A percentile compares a stretch with the other conserved stretches of the same genome.
These are phyloP conservation scores for Sordaria brevicollis DNA, from an alignment of 495 filamentous ascomycete genomes.

Conservation along the genomic window DNA sequence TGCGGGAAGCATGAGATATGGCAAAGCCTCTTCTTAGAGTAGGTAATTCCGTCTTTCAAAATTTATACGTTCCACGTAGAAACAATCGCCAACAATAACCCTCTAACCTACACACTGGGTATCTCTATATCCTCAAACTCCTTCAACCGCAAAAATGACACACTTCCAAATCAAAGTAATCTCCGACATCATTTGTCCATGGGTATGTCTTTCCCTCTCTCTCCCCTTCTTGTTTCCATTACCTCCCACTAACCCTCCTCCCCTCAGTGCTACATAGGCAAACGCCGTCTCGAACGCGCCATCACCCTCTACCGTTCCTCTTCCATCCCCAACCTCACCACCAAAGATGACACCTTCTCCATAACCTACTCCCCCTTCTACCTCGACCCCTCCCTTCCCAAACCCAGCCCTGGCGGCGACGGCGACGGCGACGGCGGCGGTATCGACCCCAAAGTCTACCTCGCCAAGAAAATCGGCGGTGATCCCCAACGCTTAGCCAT, in stretches of 20 bases:
- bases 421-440: no score
- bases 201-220: slow-evolving; percentile 31
- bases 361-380: slow-evolving; percentile 72
- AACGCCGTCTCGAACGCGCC: slow-evolving; percentile 58
- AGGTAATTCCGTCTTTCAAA: no score
- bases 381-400: slow-evolving; percentile 56
- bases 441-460: slow-evolving; percentile 11
- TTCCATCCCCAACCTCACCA: slow-evolving; percentile 42
- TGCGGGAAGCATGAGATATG: background rate
- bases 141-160: slow-evolving; percentile 45
- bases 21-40: background rate
- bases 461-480: slow-evolving; percentile 38
- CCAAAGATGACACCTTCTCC: slow-evolving; percentile 58
- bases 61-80: background rate
- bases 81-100: background rate
- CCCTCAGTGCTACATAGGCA: slow-evolving; percentile 68
- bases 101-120: background rate
- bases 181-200: slow-evolving; percentile 72
- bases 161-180: slow-evolving; percentile 68
- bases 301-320: slow-evolving; percentile 61
- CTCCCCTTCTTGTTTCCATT: background rate
- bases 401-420: no score
- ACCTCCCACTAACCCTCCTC: background rate
- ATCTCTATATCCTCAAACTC: background rate
- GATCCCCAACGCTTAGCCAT: slow-evolving; percentile 37